A percentile compares a stretch with the other conserved stretches of the same genome.
Evolutionary conservation across 805 yeast species (phyloP).

Genomic region (Metschnikowia drakensbergensis): DNA sequence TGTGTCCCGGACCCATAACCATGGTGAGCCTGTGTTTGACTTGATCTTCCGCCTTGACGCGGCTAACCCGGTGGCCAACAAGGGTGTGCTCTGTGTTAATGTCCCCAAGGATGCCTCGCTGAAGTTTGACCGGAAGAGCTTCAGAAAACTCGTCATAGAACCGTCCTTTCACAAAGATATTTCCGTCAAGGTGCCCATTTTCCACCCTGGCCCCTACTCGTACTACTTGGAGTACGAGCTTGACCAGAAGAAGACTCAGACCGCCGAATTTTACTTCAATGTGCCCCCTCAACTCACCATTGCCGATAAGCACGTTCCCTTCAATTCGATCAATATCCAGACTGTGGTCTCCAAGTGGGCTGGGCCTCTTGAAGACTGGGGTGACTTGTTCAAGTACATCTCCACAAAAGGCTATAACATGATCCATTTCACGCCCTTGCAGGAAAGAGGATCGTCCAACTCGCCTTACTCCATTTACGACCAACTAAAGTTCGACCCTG

Average conservation of each 20-base stretch:
- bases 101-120: conserved; percentile 47
- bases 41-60: conserved; percentile 68
- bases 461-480: conserved; percentile 93
- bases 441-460: conserved; percentile 81
- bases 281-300: conserved; percentile 74
- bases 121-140: conserved; percentile 54
- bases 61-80: conserved; percentile 66
- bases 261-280: conserved; percentile 66
- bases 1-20: conserved; percentile 26
- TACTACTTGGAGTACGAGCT: conserved; percentile 61
- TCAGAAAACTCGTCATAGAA: conserved; percentile 47
- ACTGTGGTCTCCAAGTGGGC: conserved; percentile 90
- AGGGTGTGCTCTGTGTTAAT: conserved; percentile 72
- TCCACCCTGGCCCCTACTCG: conserved; percentile 73
- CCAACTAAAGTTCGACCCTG: conserved; percentile 74
- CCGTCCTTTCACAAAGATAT: conserved; percentile 65
- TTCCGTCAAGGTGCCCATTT: conserved; percentile 56
- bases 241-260: conserved; percentile 31
- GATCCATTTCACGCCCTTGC: conserved; percentile 95
- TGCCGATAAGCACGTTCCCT: conserved; percentile 53
- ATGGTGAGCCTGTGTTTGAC: conserved; percentile 39
- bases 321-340: conserved; percentile 78
- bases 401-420: conserved; percentile 82
- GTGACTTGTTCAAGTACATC: conserved; percentile 55
- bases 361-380: conserved; percentile 70